These are phyloP conservation scores for Vigna trinervia DNA, from an alignment of 306 rosid species.

Conservation along the genomic window DNA sequence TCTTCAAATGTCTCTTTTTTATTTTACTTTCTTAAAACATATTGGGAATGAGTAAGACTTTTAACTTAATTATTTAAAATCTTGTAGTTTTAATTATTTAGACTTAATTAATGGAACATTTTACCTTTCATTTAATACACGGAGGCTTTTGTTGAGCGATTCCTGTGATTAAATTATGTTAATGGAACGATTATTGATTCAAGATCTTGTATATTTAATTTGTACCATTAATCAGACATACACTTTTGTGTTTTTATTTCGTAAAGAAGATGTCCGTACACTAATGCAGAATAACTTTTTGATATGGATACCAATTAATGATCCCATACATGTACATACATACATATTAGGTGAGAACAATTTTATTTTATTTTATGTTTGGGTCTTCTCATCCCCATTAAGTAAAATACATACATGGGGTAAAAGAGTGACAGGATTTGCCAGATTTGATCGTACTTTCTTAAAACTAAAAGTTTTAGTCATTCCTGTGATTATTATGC, in stretches of 20 bases:
- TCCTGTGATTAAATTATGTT: conserved; percentile 42
- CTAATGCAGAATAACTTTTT: conserved; percentile 12
- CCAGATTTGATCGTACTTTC: no score
- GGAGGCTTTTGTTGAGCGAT: conserved; percentile 1
- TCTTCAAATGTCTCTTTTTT: background rate
- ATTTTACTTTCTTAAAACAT: background rate
- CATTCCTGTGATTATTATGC: no score
- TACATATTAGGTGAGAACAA: background rate
- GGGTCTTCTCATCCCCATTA: background rate
- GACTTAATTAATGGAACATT: background rate
- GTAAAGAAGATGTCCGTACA: background rate
- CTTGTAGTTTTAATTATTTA: background rate
- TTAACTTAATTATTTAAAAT: background rate
- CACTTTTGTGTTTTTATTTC: conserved; percentile 15
- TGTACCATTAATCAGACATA: conserved; percentile 20
- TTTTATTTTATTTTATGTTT: background rate
- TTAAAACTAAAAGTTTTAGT: no score
- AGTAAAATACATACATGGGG: background rate
- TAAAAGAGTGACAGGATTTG: background rate
- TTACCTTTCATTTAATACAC: background rate
- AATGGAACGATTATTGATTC: conserved; percentile 37
- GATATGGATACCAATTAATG: background rate
- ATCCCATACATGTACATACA: background rate
- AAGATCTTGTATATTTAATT: conserved; percentile 24
- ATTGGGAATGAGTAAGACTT: no score